Evolutionary conservation across 176 grass and related monocot genomes (phyloP).

Genomic region (Canna indica): DNA sequence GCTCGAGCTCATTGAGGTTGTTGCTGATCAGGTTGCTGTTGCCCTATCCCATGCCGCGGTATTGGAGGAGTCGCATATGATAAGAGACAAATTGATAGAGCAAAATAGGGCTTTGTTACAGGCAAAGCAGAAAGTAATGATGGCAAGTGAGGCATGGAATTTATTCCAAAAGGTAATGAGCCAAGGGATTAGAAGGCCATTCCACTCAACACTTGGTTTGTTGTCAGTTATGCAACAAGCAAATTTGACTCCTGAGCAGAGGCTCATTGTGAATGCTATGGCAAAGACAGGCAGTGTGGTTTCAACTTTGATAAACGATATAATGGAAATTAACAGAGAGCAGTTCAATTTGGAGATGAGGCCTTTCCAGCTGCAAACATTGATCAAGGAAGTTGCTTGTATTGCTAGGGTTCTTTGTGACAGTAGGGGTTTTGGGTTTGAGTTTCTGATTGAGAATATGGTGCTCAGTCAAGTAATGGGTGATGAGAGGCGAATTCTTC

Average conservation of each 20-base stretch:
- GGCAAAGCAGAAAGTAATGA: constrained; percentile 10
- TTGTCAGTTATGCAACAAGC: constrained; percentile 18
- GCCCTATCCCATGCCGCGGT: constrained; percentile 16
- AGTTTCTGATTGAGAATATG: not conserved
- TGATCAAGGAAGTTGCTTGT: constrained; percentile 17
- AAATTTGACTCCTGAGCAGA: constrained; percentile 13
- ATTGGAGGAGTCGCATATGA: constrained; percentile 18
- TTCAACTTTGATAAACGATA: constrained; percentile 16
- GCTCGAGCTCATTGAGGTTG: constrained; percentile 12
- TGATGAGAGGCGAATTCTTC: constrained; percentile 51
- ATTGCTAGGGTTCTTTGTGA: constrained; percentile 16
- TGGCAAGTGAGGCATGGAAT: constrained; percentile 10
- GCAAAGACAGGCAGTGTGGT: constrained; percentile 15
- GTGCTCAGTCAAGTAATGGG: constrained; percentile 41
- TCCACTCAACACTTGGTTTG: constrained; percentile 8
- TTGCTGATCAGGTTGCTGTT: constrained; percentile 22
- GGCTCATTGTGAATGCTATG: constrained; percentile 8
- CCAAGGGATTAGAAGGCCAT: constrained; percentile 10
- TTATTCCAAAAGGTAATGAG: constrained; percentile 10
- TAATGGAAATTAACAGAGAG: constrained; percentile 4
- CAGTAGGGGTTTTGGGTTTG: constrained; percentile 6
- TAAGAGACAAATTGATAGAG: constrained; percentile 20
- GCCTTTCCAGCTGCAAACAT: constrained; percentile 9
- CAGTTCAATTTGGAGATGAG: constrained; percentile 7
- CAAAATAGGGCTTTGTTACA: constrained; percentile 18